Percentiles rank a stretch among this genome's conserved stretches.
Conservation (phyloP, 2,329 filamentous ascomycete genomes). For the Colletotrichum sp. region DNA sequence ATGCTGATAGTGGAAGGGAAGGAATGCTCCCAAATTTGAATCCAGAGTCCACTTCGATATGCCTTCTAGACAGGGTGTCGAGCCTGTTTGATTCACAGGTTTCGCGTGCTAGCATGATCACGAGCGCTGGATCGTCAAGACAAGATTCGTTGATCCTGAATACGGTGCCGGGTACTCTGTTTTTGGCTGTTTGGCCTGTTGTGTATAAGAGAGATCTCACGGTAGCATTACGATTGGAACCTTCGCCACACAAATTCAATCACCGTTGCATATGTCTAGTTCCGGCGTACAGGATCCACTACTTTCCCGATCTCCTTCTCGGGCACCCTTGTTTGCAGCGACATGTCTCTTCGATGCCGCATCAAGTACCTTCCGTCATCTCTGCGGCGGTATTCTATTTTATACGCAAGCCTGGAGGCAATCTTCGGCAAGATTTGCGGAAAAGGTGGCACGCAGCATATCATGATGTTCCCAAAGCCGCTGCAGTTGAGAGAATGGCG, state of each 20-base stretch:
- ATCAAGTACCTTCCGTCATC: neutral
- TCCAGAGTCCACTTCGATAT: neutral
- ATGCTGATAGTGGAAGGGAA: neutral
- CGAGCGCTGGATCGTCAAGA: neutral
- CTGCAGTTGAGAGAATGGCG: neutral
- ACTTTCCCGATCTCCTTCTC: neutral
- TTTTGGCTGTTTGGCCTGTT: neutral
- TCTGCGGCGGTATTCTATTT: neutral
- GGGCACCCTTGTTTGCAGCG: neutral
- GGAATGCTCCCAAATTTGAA: neutral
- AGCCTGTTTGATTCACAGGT: neutral
- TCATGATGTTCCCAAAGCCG: neutral
- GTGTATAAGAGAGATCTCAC: neutral
- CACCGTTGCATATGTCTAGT: fast-evolving
- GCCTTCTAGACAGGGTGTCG: neutral
- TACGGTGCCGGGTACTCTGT: neutral
- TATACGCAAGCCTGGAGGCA: neutral
- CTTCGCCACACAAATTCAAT: neutral
- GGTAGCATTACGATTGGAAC: neutral
- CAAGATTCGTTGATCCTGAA: neutral
- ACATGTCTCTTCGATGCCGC: neutral
- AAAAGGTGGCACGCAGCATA: neutral
- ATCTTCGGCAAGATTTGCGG: neutral
- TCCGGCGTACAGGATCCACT: neutral
- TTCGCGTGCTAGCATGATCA: neutral